Base-by-base conservation (phyloP, 1,284 basidiomycete genomes). In the Phenoliferia sp. region DNA sequence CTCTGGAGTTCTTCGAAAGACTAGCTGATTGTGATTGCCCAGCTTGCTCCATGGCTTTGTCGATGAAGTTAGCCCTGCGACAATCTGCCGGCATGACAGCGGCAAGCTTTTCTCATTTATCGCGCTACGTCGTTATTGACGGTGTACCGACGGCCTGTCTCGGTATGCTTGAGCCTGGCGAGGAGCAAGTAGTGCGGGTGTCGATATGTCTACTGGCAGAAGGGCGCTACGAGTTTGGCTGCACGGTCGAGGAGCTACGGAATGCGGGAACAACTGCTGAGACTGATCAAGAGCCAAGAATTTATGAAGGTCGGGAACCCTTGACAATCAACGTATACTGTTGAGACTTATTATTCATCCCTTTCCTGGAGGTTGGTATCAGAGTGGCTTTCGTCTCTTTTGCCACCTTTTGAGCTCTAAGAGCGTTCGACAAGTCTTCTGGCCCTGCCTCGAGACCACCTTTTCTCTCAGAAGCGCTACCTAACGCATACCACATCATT, bases 161-260 rank as follows among this genome's bases (percentile, higher is more conserved):
- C 3, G 56, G 57, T 3, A 5, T 32, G 3, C 33, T 74, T 17
- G 34, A 31, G 26, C 65, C 73, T 0, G 74, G 72, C 9, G 54
- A 65, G 33, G 29, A 48, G 19, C 16, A 58, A 36, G 33, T 33
- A 39, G 76, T 87, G n/a, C 82, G 85, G 55, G 81, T 86, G 0
- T 83, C 86, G 2, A 74, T 92, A 4, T 88, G 87, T 69, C 91
- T 95, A 78, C 83, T 94, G 28, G 84, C 90, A 9, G 81, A 82
- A 58, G 92, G 92, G 5, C 77, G 80, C 50, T 94, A 89, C 74
- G 86, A 87, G 60, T 81, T 94, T 63, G 80, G 82, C 22, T 87
- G 85, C 0, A 77, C 77, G 1, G 79, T 80, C 1, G 77, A 80
- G 58, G 79, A 80, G 65, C 36, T 39, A 31, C 28, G 48, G n/a